These are phyloP conservation scores for Ganoderma leucocontextum DNA, from an alignment of 1,284 basidiomycete species.

Conservation along the genomic window DNA sequence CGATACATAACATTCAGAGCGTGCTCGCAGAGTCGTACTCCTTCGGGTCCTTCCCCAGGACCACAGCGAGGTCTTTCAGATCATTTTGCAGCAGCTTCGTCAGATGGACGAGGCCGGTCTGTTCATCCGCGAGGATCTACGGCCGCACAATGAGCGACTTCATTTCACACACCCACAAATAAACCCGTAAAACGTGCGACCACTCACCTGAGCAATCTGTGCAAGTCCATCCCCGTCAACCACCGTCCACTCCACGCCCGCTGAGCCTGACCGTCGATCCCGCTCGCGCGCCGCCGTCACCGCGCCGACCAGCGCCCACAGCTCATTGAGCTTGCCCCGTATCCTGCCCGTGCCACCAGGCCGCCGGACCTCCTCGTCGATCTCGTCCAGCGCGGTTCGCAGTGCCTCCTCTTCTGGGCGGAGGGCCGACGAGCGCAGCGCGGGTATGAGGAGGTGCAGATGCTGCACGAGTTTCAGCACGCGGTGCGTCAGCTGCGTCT, in stretches of 20 bases:
- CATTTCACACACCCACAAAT: not conserved
- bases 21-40: conserved; percentile 48
- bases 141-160: conserved; percentile 13
- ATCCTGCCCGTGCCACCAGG: conserved; percentile 68
- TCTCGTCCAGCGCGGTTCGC: conserved; percentile 72
- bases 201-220: conserved; percentile 74
- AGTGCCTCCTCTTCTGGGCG: conserved; percentile 85
- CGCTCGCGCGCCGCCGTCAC: conserved; percentile 70
- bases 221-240: conserved; percentile 85
- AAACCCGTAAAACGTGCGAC: not conserved
- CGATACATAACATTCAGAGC: conserved; percentile 18
- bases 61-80: conserved; percentile 75
- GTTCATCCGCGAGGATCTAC: conserved; percentile 82
- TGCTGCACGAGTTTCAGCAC: conserved; percentile 79
- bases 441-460: conserved; percentile 82
- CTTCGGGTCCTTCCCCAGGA: conserved; percentile 61
- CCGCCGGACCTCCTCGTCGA: conserved; percentile 76
- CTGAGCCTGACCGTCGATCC: conserved; percentile 49
- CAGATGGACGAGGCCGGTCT: conserved; percentile 81
- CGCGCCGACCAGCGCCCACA: conserved; percentile 89
- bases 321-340: conserved; percentile 80
- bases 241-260: conserved; percentile 77
- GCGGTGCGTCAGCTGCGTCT: conserved; percentile 80
- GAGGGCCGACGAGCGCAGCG: conserved; percentile 79
- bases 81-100: conserved; percentile 77